These are phyloP conservation scores for Massariosphaeria phaeospora DNA, from an alignment of 495 filamentous ascomycete genomes.

Conservation along the genomic window DNA sequence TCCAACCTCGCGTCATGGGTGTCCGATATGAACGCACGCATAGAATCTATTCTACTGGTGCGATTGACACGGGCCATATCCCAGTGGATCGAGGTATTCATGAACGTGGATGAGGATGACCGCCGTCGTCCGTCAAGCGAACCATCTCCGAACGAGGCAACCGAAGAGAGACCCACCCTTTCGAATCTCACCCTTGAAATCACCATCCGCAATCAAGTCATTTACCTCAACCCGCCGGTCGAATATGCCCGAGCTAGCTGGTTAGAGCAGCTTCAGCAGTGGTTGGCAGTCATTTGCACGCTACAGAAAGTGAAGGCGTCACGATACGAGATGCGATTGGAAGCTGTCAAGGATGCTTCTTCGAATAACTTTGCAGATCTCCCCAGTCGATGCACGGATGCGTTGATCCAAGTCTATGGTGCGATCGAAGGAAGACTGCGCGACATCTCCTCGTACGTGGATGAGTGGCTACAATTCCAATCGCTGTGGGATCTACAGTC, in stretches of 20 bases:
- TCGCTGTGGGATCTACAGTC: conserved; percentile 96
- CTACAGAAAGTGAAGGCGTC: conserved; percentile 89
- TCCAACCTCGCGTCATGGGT: conserved; percentile 90
- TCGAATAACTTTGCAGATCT: conserved; percentile 80
- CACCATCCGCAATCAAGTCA: conserved; percentile 92
- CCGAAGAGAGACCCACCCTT: conserved; percentile 51
- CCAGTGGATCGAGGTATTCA: conserved; percentile 79
- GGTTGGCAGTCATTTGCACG: conserved; percentile 88
- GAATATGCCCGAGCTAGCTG: conserved; percentile 90
- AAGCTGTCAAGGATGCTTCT: conserved; percentile 54
- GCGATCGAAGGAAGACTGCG: conserved; percentile 73
- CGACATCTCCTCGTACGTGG: conserved; percentile 75
- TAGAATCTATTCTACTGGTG: conserved; percentile 68
- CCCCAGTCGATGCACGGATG: conserved; percentile 71
- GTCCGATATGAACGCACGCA: conserved; percentile 71
- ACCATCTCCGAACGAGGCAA: conserved; percentile 44
- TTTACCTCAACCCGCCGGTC: conserved; percentile 88
- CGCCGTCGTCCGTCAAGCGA: conserved; percentile 45
- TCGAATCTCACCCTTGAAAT: conserved; percentile 80
- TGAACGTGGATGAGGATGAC: conserved; percentile 41
- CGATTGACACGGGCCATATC: conserved; percentile 75
- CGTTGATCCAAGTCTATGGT: conserved; percentile 70
- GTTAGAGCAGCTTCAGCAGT: conserved; percentile 86
- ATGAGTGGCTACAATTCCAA: conserved; percentile 98
- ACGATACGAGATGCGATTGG: conserved; percentile 81